phyloP scores from a whole-genome alignment of 305 asterid species.

The Salvia sclarea region DNA sequence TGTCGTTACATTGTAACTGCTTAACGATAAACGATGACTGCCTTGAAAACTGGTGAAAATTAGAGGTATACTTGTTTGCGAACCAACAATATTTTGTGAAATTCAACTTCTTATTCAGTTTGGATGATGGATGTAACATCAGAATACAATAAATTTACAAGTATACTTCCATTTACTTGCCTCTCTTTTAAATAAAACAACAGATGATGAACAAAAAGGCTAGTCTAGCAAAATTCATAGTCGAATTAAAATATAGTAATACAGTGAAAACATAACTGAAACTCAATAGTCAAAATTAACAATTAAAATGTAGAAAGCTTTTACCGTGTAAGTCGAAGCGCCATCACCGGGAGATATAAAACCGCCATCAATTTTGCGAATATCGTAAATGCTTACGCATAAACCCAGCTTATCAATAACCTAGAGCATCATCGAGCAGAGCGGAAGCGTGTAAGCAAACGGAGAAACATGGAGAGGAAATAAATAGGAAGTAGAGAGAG shows the following conservation, averaged over 20 bases:
- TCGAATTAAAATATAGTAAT: background rate
- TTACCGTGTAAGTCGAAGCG: slow-evolving; percentile 88
- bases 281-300: background rate
- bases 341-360: slow-evolving; percentile 72
- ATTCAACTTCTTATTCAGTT: no score
- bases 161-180: background rate
- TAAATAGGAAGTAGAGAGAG: background rate
- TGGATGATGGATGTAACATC: no score
- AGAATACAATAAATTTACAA: no score
- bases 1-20: no score
- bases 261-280: background rate
- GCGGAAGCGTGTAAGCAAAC: background rate
- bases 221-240: background rate
- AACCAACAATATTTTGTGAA: no score
- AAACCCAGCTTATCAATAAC: slow-evolving; percentile 73
- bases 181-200: background rate
- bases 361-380: slow-evolving; percentile 77
- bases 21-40: no score
- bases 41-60: no score
- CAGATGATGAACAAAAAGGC: background rate
- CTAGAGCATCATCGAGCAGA: slow-evolving; percentile 37
- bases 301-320: background rate
- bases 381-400: slow-evolving; percentile 69
- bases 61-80: no score
- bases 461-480: background rate